Evolutionary conservation across 352 stramenopile species (phyloP).

Genomic region (Pythium pyrilobum): DNA sequence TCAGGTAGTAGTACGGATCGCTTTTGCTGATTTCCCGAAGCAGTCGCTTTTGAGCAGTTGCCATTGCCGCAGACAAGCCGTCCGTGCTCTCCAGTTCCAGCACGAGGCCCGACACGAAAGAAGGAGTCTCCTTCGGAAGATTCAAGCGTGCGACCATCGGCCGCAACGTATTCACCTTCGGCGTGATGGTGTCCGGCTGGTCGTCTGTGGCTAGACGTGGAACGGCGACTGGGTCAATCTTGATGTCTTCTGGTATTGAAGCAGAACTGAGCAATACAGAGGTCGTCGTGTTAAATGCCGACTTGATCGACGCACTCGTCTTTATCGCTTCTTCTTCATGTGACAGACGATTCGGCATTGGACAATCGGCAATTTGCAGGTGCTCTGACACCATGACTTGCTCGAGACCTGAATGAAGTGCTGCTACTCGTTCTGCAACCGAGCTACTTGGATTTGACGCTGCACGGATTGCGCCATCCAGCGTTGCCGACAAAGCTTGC

Average conservation of each 20-base stretch:
- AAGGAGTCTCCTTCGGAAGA: slow-evolving; percentile 8
- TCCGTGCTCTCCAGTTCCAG: slow-evolving; percentile 31
- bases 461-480: not conserved
- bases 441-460: not conserved
- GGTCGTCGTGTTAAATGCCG: not conserved
- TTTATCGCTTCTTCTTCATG: not conserved
- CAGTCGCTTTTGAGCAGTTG: slow-evolving; percentile 49
- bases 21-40: slow-evolving; percentile 59
- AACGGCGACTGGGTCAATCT: too few relatives aligned
- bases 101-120: slow-evolving; percentile 28
- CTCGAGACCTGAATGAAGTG: not conserved
- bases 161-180: not conserved
- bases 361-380: not conserved
- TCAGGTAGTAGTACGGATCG: slow-evolving; percentile 71
- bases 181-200: too few relatives aligned
- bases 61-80: slow-evolving; percentile 62
- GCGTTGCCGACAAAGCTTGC: not conserved
- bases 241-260: not conserved
- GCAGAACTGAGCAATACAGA: too few relatives aligned
- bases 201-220: too few relatives aligned
- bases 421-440: not conserved
- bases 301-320: not conserved
- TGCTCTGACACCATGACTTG: not conserved
- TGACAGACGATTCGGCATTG: too few relatives aligned
- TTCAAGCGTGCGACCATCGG: not conserved